Evolutionary conservation across 192 early-diverging fungal species (phyloP), one percentile per base, ranked within the genome.

Genomic region (Coemansia sp.): DNA sequence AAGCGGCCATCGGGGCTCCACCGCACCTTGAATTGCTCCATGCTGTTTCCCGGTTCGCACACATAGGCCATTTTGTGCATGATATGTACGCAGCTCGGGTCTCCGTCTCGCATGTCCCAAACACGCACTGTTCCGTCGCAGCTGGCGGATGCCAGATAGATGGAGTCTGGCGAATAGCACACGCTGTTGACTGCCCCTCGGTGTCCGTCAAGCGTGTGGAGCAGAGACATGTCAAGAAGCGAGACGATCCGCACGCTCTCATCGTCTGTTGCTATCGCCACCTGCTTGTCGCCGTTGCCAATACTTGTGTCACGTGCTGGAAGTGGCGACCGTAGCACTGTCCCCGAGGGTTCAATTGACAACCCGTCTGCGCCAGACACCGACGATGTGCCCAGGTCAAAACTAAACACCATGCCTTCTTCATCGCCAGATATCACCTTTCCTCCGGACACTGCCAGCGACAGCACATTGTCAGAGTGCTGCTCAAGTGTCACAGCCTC

Each of bases 1-100:
- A n/a, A n/a, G n/a, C n/a, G n/a, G n/a, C n/a, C n/a, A n/a, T 81
- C 74, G 5, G 87, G 85, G 73, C 87, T 85, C 91, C 91, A 92
- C 15, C 83, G 62, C n/a, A 76, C 61, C 58, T 79, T 82, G 61
- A 49, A 63, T 71, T 81, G 79, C 42, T 66, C 64, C 54, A 65
- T 65, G 53, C 29, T 62, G 59, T 57, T 66, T n/a, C 67, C 70
- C 61, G 78, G 85, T 84, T 55, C 80, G 69, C 56, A 84, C 61
- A 40, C 67, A 35, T 65, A 82, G 32, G 58, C 74, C 55, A 52
- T 59, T 55, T 53, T 67, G 45, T 36, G 67, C 19, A 87, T 65
- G 15, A 75, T 61, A 36, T 84, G 73, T 9, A 83, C 61, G 42
- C 75, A 81, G 36, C 63, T 69, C 9, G 86, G 83, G 36, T 81